Evolutionary conservation across 768 basidiomycete species (phyloP).

Genomic region (Leccinum incarnatum): DNA sequence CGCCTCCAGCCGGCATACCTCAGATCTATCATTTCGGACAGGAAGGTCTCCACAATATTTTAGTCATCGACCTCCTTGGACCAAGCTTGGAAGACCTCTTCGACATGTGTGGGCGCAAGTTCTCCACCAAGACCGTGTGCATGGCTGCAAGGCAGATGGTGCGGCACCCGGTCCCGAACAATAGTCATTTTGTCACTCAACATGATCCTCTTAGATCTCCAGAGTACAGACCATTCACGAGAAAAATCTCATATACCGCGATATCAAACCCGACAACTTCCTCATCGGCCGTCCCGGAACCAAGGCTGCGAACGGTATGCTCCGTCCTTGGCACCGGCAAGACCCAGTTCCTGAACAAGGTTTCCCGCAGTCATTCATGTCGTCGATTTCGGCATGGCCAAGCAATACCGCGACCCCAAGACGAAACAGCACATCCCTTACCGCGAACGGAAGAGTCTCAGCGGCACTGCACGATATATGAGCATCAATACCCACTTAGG

Average conservation of each 20-base stretch:
- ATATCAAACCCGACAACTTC: constrained; percentile 99
- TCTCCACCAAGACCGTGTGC: constrained; percentile 96
- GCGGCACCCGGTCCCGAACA: constrained; percentile 19
- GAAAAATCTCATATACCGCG: constrained; percentile 98
- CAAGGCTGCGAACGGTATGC: constrained; percentile 76
- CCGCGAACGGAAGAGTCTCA: constrained; percentile 94
- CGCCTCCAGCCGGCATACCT: constrained; percentile 81
- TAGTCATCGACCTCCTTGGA: constrained; percentile 97
- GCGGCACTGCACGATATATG: constrained; percentile 99
- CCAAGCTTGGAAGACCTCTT: constrained; percentile 97
- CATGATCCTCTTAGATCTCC: constrained; percentile 56
- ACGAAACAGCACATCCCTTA: constrained; percentile 99
- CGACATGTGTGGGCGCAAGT: constrained; percentile 98
- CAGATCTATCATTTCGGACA: constrained; percentile 99
- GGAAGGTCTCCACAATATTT: constrained; percentile 96
- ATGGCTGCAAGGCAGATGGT: constrained; percentile 99
- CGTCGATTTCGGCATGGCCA: constrained; percentile 99
- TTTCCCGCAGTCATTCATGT: constrained; percentile 70
- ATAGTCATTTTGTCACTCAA: constrained; percentile 3
- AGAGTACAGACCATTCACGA: constrained; percentile 98
- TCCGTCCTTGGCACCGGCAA: not conserved
- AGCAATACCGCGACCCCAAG: constrained; percentile 98
- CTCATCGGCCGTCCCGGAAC: constrained; percentile 92
- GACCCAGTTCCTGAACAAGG: not conserved
- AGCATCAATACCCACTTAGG: constrained; percentile 99